phyloP scores from a whole-genome alignment of 768 basidiomycete species.

The Lyophyllum shimeji region DNA sequence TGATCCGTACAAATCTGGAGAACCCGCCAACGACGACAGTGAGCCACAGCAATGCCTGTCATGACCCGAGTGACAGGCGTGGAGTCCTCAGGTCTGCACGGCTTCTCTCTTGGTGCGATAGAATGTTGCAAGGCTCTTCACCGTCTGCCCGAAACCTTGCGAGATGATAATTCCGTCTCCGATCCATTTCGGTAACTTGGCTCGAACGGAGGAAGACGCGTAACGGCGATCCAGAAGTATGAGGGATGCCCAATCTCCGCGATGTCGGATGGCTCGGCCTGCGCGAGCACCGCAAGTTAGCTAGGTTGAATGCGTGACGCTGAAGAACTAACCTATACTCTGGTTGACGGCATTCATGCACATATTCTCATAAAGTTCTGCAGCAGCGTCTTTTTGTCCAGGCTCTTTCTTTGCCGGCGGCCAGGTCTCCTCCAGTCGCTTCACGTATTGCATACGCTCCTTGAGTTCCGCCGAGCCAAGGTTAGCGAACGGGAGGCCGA shows the following conservation, averaged over 20 bases:
- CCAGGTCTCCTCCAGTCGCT: constrained; percentile 49
- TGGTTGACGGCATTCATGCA: constrained; percentile 97
- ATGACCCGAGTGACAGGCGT: too few species aligned
- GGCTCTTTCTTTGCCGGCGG: constrained; percentile 28
- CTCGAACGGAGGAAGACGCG: constrained; percentile 58
- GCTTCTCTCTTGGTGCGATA: constrained; percentile 52
- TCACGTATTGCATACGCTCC: constrained; percentile 90
- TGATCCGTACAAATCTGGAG: too few species aligned
- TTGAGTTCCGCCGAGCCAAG: constrained; percentile 86
- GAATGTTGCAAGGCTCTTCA: constrained; percentile 68
- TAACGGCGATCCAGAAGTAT: constrained; percentile 88
- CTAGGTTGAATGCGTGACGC: neutral
- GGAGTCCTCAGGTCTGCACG: neutral
- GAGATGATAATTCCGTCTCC: constrained; percentile 56
- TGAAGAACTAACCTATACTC: constrained; percentile 72
- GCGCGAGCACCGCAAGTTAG: neutral
- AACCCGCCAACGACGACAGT: too few species aligned
- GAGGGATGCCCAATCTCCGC: constrained; percentile 88
- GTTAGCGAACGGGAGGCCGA: constrained; percentile 94
- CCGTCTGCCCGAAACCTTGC: constrained; percentile 68
- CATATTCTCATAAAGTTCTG: constrained; percentile 88
- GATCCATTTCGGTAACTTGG: constrained; percentile 93
- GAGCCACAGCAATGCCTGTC: too few species aligned
- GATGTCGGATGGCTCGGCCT: constrained; percentile 94
- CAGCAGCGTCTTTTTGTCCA: constrained; percentile 63